Evolutionary conservation across 208 protist species (phyloP).

Genomic region (Tritrichomonas musculus): DNA sequence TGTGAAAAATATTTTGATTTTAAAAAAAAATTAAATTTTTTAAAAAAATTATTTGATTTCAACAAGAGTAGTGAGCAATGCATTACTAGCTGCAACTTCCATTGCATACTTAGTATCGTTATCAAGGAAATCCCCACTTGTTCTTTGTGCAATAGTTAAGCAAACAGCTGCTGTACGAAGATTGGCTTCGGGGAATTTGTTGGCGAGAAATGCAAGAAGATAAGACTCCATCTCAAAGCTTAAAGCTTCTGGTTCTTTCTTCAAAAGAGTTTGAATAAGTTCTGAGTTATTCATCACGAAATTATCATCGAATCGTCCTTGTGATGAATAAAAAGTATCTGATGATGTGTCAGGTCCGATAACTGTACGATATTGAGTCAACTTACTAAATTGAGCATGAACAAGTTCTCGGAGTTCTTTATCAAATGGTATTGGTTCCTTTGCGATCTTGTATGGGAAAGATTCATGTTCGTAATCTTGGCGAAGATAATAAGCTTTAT

Average conservation of each 20-base stretch:
- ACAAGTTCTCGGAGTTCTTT: background rate
- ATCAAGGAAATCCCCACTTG: background rate
- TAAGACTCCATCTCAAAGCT: slow-evolving; percentile 14
- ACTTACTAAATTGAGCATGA: background rate
- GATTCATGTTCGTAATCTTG: background rate
- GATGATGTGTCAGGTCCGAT: background rate
- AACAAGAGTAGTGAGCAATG: background rate
- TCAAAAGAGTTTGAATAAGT: background rate
- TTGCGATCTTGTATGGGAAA: background rate
- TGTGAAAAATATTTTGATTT: too few relatives aligned
- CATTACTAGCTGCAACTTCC: background rate
- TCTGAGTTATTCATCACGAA: background rate
- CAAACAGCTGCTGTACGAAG: background rate
- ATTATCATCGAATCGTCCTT: background rate
- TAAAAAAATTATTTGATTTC: too few relatives aligned
- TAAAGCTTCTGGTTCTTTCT: background rate
- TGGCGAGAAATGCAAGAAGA: background rate
- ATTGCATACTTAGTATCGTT: background rate
- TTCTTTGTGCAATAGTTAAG: slow-evolving; percentile 13
- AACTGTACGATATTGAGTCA: background rate
- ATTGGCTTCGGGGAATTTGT: slow-evolving; percentile 5
- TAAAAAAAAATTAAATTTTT: too few relatives aligned
- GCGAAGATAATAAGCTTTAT: background rate
- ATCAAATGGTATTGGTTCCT: background rate
- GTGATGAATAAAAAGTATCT: slow-evolving; percentile 7